Percentiles rank a stretch among this genome's conserved stretches.
Conservation (phyloP, 805 yeast species). For the Teunomyces kruisii region DNA sequence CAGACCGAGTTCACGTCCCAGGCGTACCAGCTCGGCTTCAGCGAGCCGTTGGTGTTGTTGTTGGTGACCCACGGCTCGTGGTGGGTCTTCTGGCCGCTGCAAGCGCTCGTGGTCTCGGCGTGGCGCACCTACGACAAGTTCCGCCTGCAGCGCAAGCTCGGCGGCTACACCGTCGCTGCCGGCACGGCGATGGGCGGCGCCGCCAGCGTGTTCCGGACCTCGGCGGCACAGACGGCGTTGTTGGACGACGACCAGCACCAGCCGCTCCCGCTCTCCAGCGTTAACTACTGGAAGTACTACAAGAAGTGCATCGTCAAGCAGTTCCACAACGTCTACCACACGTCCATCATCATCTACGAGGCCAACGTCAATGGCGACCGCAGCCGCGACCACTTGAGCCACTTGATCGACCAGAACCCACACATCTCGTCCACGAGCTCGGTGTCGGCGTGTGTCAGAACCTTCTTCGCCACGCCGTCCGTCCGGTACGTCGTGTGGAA, state of each 20-base stretch:
- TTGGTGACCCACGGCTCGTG: conserved; percentile 75
- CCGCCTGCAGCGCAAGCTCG: conserved; percentile 12
- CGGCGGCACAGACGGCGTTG: neutral
- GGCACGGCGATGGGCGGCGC: conserved; percentile 9
- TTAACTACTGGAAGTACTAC: conserved; percentile 26
- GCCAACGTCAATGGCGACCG: conserved; percentile 36
- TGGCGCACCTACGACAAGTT: conserved; percentile 41
- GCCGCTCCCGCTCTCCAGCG: conserved; percentile 9
- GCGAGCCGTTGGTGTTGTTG: conserved; percentile 69
- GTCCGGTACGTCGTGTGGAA: conserved; percentile 46
- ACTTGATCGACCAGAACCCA: conserved; percentile 36
- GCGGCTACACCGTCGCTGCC: conserved; percentile 13
- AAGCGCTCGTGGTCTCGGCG: conserved; percentile 49
- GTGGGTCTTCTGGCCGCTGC: conserved; percentile 72
- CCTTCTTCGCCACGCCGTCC: conserved; percentile 46
- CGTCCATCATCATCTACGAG: conserved; percentile 43
- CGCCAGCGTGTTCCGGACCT: neutral
- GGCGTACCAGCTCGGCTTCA: conserved; percentile 56
- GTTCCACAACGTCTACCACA: conserved; percentile 44
- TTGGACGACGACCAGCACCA: conserved; percentile 7
- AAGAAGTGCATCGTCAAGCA: conserved; percentile 40
- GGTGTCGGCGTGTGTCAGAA: conserved; percentile 26
- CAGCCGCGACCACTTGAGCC: conserved; percentile 31
- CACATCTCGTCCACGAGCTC: conserved; percentile 35
- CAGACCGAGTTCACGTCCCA: conserved; percentile 82